Evolutionary conservation across 805 yeast genomes (phyloP).

Genomic region (Ogataea kodamae): DNA sequence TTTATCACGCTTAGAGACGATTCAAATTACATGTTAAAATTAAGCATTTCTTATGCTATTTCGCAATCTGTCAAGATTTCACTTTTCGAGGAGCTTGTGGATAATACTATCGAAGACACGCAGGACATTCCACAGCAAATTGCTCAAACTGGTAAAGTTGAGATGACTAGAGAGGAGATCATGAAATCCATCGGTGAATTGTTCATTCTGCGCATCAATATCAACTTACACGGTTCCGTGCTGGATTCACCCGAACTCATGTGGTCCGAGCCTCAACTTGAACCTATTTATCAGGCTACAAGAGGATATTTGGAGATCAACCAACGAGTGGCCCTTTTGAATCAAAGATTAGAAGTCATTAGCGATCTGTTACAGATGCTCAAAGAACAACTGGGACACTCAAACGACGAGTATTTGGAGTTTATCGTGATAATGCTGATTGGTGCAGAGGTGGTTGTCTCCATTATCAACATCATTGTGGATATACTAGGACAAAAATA

Average conservation of each 20-base stretch:
- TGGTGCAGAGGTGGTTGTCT: slow-evolving; percentile 87
- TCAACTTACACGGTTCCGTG: slow-evolving; percentile 81
- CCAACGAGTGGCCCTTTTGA: slow-evolving; percentile 84
- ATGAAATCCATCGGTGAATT: slow-evolving; percentile 97
- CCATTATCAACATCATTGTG: slow-evolving; percentile 70
- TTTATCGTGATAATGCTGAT: slow-evolving; percentile 86
- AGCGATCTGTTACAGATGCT: slow-evolving; percentile 92
- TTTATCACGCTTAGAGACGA: slow-evolving; percentile 91
- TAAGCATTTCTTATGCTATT: slow-evolving; percentile 91
- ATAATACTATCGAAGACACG: slow-evolving; percentile 94
- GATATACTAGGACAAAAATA: slow-evolving; percentile 28
- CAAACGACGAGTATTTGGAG: slow-evolving; percentile 89
- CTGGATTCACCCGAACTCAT: slow-evolving; percentile 94
- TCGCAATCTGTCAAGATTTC: slow-evolving; percentile 96
- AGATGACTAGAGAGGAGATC: slow-evolving; percentile 89
- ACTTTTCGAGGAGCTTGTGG: slow-evolving; percentile 90
- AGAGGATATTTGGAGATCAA: slow-evolving; percentile 94
- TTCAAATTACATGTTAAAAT: slow-evolving; percentile 82
- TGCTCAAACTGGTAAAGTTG: slow-evolving; percentile 91
- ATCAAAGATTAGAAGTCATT: slow-evolving; percentile 90
- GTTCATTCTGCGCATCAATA: slow-evolving; percentile 80
- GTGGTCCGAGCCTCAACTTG: slow-evolving; percentile 99
- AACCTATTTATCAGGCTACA: slow-evolving; percentile 96
- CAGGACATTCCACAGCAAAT: slow-evolving; percentile 96
- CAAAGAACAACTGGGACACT: slow-evolving; percentile 94